Conservation (phyloP, 805 yeast species). For the Candida saitoana region DNA sequence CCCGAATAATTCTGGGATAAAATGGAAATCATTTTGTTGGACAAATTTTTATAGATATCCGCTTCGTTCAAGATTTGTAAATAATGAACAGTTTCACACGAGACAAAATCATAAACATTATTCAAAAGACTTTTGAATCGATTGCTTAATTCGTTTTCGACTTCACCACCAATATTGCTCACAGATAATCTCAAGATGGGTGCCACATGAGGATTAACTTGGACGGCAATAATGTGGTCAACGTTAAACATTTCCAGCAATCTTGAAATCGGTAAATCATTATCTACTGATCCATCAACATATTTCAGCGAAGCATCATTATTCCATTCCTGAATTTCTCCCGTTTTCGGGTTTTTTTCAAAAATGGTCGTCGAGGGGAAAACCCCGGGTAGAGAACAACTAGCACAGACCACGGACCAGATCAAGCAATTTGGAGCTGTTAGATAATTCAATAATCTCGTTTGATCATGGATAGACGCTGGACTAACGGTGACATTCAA, state of each 20-base stretch:
- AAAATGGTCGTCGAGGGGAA: constrained; percentile 82
- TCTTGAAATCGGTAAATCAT: constrained; percentile 86
- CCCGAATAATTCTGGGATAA: constrained; percentile 88
- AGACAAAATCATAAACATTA: constrained; percentile 52
- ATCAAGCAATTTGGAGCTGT: constrained; percentile 79
- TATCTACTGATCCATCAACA: constrained; percentile 95
- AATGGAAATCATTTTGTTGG: constrained; percentile 70
- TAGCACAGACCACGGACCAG: constrained; percentile 90
- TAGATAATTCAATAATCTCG: constrained; percentile 71
- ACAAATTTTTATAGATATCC: constrained; percentile 68
- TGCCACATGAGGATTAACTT: constrained; percentile 93
- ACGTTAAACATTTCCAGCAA: constrained; percentile 96
- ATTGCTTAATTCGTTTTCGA: constrained; percentile 58
- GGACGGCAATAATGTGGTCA: constrained; percentile 95
- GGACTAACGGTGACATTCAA: constrained; percentile 92
- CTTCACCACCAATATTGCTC: constrained; percentile 64
- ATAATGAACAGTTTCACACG: constrained; percentile 74
- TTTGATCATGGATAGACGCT: constrained; percentile 86
- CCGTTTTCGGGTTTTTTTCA: constrained; percentile 76
- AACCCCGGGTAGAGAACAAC: constrained; percentile 90
- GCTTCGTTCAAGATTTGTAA: constrained; percentile 69
- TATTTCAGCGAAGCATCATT: constrained; percentile 68
- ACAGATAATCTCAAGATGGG: constrained; percentile 74
- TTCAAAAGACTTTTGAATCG: constrained; percentile 50
- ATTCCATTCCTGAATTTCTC: constrained; percentile 75